These are phyloP conservation scores for Naegleria lovaniensis DNA, from an alignment of 208 protist genomes.

Conservation along the genomic window DNA sequence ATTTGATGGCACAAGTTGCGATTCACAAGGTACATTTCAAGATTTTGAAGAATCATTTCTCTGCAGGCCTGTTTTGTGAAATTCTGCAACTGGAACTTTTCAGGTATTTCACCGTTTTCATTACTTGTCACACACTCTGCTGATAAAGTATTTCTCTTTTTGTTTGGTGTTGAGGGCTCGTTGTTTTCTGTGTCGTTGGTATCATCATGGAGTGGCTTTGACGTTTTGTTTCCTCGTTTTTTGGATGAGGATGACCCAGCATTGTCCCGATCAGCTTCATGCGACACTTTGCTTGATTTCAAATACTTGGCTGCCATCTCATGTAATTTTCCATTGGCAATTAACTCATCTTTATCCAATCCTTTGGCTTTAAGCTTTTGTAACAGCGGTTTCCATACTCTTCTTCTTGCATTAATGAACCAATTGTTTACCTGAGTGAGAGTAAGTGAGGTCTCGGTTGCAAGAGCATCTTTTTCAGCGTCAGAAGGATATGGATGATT, in stretches of 20 bases:
- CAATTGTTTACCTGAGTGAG: slow-evolving; percentile 34
- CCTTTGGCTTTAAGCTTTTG: neutral
- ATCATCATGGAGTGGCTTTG: neutral
- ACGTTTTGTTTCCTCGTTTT: neutral
- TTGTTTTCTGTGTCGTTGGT: neutral
- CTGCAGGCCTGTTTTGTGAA: neutral
- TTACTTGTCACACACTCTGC: neutral
- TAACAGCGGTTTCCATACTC: slow-evolving; percentile 30
- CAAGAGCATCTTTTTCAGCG: slow-evolving; percentile 24
- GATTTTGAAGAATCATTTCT: neutral
- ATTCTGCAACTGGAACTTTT: neutral
- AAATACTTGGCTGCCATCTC: neutral
- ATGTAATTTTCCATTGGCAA: neutral
- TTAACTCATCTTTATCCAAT: neutral
- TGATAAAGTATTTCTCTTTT: neutral
- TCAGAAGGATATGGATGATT: slow-evolving; percentile 27
- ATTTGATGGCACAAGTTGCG: neutral
- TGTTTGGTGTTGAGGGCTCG: neutral
- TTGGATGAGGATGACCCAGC: neutral
- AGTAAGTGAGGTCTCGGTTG: neutral
- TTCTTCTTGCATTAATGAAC: slow-evolving; percentile 33
- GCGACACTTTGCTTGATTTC: neutral
- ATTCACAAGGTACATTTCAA: neutral
- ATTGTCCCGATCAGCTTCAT: neutral
- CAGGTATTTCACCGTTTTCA: neutral